A percentile compares a stretch with the other conserved stretches of the same genome.
These are phyloP conservation scores for Dicorynia guianensis DNA, from an alignment of 306 rosid genomes.

Conservation along the genomic window DNA sequence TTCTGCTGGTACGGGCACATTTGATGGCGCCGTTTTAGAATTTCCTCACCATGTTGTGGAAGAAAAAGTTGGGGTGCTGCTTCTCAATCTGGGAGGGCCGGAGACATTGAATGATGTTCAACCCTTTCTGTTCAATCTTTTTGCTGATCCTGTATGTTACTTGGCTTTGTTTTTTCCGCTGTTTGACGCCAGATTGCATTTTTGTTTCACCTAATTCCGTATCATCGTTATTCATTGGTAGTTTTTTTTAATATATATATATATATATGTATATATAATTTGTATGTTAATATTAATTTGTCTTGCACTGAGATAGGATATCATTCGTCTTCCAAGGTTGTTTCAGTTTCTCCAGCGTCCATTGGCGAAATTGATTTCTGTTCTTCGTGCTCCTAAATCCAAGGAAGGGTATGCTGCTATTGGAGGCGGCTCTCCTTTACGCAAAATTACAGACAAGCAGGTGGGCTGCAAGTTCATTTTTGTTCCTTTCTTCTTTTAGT, in stretches of 20 bases:
- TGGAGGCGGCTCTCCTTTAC: constrained; percentile 99
- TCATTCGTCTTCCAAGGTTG: constrained; percentile 92
- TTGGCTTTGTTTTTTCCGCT: background rate
- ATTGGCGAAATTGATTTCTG: constrained; percentile 84
- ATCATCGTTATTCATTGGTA: background rate
- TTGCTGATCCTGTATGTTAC: constrained; percentile 89
- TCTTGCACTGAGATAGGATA: constrained; percentile 64
- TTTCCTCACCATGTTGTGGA: constrained; percentile 54
- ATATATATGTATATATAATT: constrained; percentile 20
- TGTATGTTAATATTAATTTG: constrained; percentile 26
- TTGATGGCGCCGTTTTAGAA: constrained; percentile 54
- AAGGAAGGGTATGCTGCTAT: constrained; percentile 98
- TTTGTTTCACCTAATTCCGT: background rate
- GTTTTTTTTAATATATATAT: too few species aligned
- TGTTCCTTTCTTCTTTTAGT: constrained; percentile 1
- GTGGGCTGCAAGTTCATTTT: constrained; percentile 45
- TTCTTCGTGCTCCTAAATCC: constrained; percentile 92
- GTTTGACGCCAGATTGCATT: background rate
- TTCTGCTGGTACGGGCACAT: constrained; percentile 57
- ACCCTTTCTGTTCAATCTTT: constrained; percentile 92
- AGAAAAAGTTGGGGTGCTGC: constrained; percentile 95
- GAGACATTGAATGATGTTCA: constrained; percentile 95
- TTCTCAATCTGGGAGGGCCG: constrained; percentile 96
- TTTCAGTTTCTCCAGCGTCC: constrained; percentile 90
- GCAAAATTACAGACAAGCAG: constrained; percentile 96